Conservation (phyloP, 2,329 filamentous ascomycete genomes). For the Teratosphaeria viscida region DNA sequence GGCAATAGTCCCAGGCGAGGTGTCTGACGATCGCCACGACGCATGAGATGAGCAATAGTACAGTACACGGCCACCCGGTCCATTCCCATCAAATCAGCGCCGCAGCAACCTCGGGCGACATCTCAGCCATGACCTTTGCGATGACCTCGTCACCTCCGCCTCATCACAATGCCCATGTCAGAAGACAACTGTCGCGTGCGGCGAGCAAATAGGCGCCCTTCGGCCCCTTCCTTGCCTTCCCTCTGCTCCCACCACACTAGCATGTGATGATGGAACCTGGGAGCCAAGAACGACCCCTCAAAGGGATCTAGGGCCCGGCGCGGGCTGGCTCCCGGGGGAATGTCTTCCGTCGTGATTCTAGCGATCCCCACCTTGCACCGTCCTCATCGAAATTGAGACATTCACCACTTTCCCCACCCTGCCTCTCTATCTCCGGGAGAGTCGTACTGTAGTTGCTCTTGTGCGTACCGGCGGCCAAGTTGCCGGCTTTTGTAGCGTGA, state of each 20-base stretch:
- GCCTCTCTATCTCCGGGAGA: neutral
- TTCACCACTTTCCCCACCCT: neutral
- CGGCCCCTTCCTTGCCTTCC: neutral
- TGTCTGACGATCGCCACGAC: neutral
- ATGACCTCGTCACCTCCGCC: neutral
- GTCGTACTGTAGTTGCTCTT: neutral
- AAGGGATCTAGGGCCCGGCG: neutral
- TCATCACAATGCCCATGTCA: neutral
- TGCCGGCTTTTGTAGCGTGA: conserved; percentile 2
- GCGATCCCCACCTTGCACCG: neutral
- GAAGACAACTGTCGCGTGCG: neutral
- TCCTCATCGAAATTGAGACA: neutral
- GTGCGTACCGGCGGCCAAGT: neutral
- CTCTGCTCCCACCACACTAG: neutral
- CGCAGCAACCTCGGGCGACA: neutral
- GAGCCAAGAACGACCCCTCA: too few relatives aligned
- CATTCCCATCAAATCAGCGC: neutral
- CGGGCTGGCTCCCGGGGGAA: neutral
- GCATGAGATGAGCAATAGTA: too few relatives aligned
- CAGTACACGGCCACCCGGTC: neutral
- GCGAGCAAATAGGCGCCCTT: neutral
- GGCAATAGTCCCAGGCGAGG: neutral
- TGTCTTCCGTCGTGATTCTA: neutral
- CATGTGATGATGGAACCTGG: neutral
- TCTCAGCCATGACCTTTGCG: neutral